Conservation (phyloP, 2,329 filamentous ascomycete species). For the Phyllosticta paracitricarpa region DNA sequence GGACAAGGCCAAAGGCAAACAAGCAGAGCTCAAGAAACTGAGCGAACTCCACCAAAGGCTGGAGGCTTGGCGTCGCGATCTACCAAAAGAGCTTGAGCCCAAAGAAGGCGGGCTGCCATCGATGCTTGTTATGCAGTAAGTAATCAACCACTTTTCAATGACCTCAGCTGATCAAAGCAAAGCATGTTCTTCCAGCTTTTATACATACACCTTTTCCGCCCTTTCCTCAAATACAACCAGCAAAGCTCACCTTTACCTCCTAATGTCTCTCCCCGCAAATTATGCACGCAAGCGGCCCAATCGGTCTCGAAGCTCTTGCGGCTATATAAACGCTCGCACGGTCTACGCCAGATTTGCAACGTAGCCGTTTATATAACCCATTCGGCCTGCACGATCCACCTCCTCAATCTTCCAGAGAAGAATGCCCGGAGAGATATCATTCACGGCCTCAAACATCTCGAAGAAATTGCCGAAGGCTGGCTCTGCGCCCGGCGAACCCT, state of each 20-base stretch:
- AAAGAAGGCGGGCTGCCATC: conserved; percentile 83
- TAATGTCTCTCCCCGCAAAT: conserved; percentile 80
- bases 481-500: conserved; percentile 77
- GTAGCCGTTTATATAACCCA: conserved; percentile 94
- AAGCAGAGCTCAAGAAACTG: conserved; percentile 80
- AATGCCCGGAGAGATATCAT: conserved; percentile 81
- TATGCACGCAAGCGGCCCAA: conserved; percentile 82
- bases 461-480: conserved; percentile 95
- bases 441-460: conserved; percentile 81
- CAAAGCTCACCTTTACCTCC: conserved; percentile 70
- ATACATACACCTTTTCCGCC: conserved; percentile 90
- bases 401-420: conserved; percentile 88
- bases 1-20: conserved; percentile 58
- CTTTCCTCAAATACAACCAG: conserved; percentile 84
- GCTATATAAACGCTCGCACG: conserved; percentile 85
- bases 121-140: conserved; percentile 79
- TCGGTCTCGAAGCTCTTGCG: conserved; percentile 91
- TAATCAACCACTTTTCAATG: conserved; percentile 16
- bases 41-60: conserved; percentile 83
- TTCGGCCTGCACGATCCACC: conserved; percentile 86
- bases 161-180: conserved; percentile 16
- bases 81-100: conserved; percentile 80
- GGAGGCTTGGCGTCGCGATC: conserved; percentile 75
- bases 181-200: conserved; percentile 98
- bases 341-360: conserved; percentile 87